These are phyloP conservation scores for Austroboletus niveus DNA, from an alignment of 1,284 basidiomycete genomes.

Conservation along the genomic window DNA sequence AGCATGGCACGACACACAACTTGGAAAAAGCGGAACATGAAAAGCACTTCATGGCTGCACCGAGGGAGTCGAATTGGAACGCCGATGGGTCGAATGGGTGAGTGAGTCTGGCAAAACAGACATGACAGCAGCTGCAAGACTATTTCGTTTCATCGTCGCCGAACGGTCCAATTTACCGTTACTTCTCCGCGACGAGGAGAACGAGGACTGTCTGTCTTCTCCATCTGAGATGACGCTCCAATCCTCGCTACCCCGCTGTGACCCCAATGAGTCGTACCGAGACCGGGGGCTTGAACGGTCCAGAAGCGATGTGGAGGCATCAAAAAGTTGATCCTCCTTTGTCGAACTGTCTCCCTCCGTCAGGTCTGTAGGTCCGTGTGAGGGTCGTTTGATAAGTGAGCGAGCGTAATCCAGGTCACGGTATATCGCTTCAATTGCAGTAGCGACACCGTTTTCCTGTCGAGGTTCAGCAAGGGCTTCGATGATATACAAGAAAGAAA, in stretches of 20 bases:
- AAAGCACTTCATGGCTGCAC: constrained; percentile 12
- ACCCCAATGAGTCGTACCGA: constrained; percentile 56
- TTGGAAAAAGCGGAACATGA: too few relatives aligned
- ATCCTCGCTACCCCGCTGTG: constrained; percentile 62
- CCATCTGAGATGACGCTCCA: constrained; percentile 81
- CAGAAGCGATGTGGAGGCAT: constrained; percentile 30
- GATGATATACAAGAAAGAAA: background rate
- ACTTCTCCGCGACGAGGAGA: constrained; percentile 41
- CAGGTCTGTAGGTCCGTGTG: constrained; percentile 36
- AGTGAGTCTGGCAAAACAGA: constrained; percentile 58
- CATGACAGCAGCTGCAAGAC: constrained; percentile 58
- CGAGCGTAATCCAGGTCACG: constrained; percentile 89
- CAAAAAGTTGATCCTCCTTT: constrained; percentile 34
- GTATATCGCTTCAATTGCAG: constrained; percentile 89
- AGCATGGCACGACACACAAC: background rate
- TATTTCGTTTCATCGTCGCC: constrained; percentile 50
- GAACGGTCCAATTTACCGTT: constrained; percentile 34
- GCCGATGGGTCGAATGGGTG: constrained; percentile 42
- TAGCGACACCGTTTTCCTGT: constrained; percentile 87
- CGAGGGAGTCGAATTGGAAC: constrained; percentile 32
- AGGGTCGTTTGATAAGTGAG: constrained; percentile 67
- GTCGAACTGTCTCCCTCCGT: constrained; percentile 43
- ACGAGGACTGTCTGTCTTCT: constrained; percentile 55
- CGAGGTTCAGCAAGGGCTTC: constrained; percentile 10
- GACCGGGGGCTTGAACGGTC: constrained; percentile 42